Evolutionary conservation across 805 yeast genomes (phyloP).

Genomic region (Barnettozyma vustinii): DNA sequence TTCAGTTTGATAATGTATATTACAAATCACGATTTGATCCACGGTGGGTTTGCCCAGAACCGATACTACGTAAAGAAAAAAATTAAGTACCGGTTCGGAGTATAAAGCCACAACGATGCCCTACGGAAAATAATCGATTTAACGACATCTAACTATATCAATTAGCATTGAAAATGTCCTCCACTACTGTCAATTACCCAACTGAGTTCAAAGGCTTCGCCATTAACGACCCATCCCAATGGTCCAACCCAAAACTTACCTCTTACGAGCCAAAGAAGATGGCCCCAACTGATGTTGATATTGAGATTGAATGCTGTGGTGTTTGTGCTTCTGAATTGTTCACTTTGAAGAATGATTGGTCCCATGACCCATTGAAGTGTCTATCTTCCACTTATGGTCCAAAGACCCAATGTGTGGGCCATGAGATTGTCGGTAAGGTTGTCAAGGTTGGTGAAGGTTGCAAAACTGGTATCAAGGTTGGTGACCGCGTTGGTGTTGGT

Average conservation of each 20-base stretch:
- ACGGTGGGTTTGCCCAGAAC: background rate
- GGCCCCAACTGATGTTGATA: slow-evolving; percentile 43
- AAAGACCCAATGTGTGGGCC: slow-evolving; percentile 53
- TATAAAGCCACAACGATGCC: background rate
- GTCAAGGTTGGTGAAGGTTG: slow-evolving; percentile 56
- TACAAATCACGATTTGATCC: background rate
- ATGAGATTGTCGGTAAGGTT: slow-evolving; percentile 60
- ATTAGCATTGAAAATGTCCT: slow-evolving; percentile 6
- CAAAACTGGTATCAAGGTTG: slow-evolving; percentile 43
- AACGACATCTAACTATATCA: background rate
- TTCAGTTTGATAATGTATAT: no score
- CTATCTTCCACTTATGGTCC: slow-evolving; percentile 25
- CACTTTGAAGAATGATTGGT: slow-evolving; percentile 50
- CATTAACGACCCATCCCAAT: slow-evolving; percentile 42
- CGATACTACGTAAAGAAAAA: background rate
- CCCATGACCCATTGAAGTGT: slow-evolving; percentile 21
- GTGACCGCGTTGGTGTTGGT: slow-evolving; percentile 79
- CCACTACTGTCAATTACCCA: slow-evolving; percentile 37
- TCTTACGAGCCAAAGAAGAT: slow-evolving; percentile 44
- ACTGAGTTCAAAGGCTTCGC: slow-evolving; percentile 60
- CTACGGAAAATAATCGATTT: background rate
- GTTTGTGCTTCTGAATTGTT: slow-evolving; percentile 63
- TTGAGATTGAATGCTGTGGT: slow-evolving; percentile 58
- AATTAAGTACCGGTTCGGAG: background rate
- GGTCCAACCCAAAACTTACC: slow-evolving; percentile 51